These are phyloP conservation scores for Hygrophila difformis DNA, from an alignment of 257 asterid genomes.

Conservation along the genomic window DNA sequence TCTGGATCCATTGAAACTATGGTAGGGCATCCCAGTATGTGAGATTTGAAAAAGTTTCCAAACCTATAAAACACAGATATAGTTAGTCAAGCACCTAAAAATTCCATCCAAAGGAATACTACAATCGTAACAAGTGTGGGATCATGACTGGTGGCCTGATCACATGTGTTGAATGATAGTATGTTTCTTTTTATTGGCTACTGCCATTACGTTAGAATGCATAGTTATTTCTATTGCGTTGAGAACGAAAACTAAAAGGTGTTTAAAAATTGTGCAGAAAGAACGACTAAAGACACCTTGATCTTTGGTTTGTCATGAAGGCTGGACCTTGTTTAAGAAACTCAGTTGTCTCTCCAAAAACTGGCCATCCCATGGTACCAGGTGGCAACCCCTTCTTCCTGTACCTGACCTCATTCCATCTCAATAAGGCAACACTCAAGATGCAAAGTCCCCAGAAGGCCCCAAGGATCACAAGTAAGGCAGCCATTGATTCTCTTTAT, in stretches of 20 bases:
- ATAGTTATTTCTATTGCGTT: too few species aligned
- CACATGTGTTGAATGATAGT: neutral
- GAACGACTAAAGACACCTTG: conserved; percentile 45
- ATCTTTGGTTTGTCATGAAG: conserved; percentile 87
- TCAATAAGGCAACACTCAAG: conserved; percentile 56
- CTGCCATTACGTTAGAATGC: neutral
- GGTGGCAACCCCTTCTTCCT: conserved; percentile 81
- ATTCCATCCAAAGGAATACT: neutral
- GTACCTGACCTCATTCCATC: conserved; percentile 84
- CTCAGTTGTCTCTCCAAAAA: conserved; percentile 95
- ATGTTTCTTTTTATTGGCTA: neutral
- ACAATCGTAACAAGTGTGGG: neutral
- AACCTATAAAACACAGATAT: conserved; percentile 34
- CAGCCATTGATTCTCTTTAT: conserved; percentile 60
- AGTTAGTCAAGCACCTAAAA: conserved; percentile 1
- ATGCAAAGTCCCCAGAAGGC: conserved; percentile 57
- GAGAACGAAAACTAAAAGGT: too few species aligned
- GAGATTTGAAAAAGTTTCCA: conserved; percentile 80
- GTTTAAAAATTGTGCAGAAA: conserved; percentile 11
- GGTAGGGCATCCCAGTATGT: conserved; percentile 79
- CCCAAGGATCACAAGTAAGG: conserved; percentile 41
- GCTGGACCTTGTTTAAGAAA: conserved; percentile 89
- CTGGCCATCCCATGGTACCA: conserved; percentile 99
- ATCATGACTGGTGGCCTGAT: neutral
- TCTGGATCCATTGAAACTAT: conserved; percentile 86